Evolutionary conservation across 805 yeast genomes (phyloP).

Genomic region (Metschnikowia orientalis): DNA sequence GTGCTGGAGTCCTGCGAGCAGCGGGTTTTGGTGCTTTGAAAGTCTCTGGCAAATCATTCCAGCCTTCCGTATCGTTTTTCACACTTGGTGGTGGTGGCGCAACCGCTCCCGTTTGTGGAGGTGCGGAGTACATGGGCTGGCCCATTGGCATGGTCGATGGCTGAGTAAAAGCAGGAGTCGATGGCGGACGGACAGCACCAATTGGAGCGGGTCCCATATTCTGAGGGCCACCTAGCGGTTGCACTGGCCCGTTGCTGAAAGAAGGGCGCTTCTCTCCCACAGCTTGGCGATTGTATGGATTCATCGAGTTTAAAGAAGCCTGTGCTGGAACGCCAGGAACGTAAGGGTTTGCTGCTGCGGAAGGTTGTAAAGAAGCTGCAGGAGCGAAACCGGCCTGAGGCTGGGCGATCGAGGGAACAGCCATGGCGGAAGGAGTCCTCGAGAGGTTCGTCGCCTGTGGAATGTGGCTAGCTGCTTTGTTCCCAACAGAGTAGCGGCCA

Average conservation of each 20-base stretch:
- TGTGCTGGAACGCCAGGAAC: constrained; percentile 14
- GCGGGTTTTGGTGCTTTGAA: constrained; percentile 34
- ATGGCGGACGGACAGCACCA: constrained; percentile 15
- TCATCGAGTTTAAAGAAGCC: constrained; percentile 17
- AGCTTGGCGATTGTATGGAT: constrained; percentile 15
- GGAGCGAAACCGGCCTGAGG: no score
- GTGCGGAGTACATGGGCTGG: neutral
- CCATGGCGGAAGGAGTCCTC: neutral
- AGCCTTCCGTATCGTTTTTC: constrained; percentile 56
- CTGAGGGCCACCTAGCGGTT: no score
- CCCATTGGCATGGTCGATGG: neutral
- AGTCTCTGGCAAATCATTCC: constrained; percentile 65
- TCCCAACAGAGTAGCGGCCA: constrained; percentile 1
- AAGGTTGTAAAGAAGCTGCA: no score
- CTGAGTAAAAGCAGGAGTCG: constrained; percentile 12
- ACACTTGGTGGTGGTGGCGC: constrained; percentile 10
- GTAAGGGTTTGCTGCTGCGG: constrained; percentile 5
- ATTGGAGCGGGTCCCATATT: constrained; percentile 8
- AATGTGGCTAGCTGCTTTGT: neutral
- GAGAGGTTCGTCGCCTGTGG: neutral
- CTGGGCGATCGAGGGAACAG: neutral
- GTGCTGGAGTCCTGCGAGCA: constrained; percentile 42
- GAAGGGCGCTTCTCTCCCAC: constrained; percentile 10
- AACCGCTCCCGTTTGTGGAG: constrained; percentile 6
- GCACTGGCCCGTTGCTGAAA: constrained; percentile 4